These are phyloP conservation scores for Nakazawaea laoshanensis DNA, from an alignment of 805 yeast genomes.

Conservation along the genomic window DNA sequence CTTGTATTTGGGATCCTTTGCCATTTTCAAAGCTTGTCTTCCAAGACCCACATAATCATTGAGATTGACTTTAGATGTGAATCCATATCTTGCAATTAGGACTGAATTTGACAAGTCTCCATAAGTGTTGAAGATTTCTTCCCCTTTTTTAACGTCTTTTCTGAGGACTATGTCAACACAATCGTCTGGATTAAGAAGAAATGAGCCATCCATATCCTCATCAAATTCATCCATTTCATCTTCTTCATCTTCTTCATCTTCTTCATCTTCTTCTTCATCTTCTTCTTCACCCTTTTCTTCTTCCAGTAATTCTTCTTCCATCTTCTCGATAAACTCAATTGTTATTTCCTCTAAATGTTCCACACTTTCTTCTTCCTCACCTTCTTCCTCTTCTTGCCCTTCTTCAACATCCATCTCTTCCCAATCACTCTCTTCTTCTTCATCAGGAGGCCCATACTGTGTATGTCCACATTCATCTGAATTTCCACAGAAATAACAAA, in stretches of 20 bases:
- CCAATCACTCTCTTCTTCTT: constrained; percentile 16
- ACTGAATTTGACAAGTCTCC: constrained; percentile 66
- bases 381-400: constrained; percentile 15
- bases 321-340: constrained; percentile 1
- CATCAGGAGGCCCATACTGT: constrained; percentile 20
- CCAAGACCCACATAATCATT: constrained; percentile 55
- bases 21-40: constrained; percentile 31
- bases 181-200: constrained; percentile 32
- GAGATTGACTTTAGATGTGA: constrained; percentile 44
- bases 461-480: constrained; percentile 22
- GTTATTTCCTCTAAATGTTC: constrained; percentile 3
- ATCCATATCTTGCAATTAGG: constrained; percentile 73
- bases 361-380: constrained; percentile 14
- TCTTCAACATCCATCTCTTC: constrained; percentile 16
- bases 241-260: constrained; percentile 16
- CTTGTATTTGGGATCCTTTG: constrained; percentile 25
- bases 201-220: constrained; percentile 20
- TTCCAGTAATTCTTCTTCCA: constrained; percentile 14
- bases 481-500: constrained; percentile 26
- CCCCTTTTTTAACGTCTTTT: constrained; percentile 31
- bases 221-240: constrained; percentile 15
- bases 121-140: constrained; percentile 75
- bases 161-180: constrained; percentile 66
- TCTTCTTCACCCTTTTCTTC: constrained; percentile 21
- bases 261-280: constrained; percentile 20